Base-by-base conservation (phyloP, 2,329 filamentous ascomycete species). In the Lithohypha guttulata region DNA sequence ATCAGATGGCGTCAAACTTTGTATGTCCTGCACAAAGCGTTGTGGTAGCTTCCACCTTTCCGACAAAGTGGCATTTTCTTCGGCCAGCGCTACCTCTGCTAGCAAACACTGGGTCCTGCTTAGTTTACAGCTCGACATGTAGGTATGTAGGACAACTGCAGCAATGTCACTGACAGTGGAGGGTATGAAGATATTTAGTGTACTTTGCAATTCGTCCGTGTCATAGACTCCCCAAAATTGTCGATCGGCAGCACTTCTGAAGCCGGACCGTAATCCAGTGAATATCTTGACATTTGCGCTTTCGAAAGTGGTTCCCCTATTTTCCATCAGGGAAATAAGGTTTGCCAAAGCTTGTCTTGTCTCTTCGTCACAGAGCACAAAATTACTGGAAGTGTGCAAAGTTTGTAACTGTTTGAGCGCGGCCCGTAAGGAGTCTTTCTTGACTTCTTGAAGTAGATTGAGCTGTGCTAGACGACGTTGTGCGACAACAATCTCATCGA, bases 131-230 rank as follows among this genome's bases (percentile, higher is more conserved):
- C 56, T 59, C 1, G 64, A 66, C 3, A 67, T 50, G 43, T 62
- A 69, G 2, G 65, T 66, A 42, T 69, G 66, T 7, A 69, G 43
- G 3, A 68, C 50, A 5, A 62, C 63, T 11, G 62, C 59, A 14
- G 55, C 52, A 6, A 66, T 44, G 33, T 64, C 65, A n/a, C 57
- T 55, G 2, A 59, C 59, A 26, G 64, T 64, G 33, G 62, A 61
- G 3, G 65, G 69, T 10, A 64, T 53, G 33, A 59, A 69, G 11
- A 63, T 57, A 27, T 63, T 58, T 4, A 59, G 45, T 25, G 7
- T n/a, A 25, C 23, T n/a, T 3, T 53, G 55, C 11, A 60, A 56
- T 2, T 45, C 38, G 21, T 60, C 57, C 28, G 55, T 47, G 29
- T 61, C 53, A 31, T 60, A 63, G 6, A 65, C 59, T 14, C 56